Conservation (phyloP, 2,329 filamentous ascomycete species). For the Kalaharituber pfeilii region DNA sequence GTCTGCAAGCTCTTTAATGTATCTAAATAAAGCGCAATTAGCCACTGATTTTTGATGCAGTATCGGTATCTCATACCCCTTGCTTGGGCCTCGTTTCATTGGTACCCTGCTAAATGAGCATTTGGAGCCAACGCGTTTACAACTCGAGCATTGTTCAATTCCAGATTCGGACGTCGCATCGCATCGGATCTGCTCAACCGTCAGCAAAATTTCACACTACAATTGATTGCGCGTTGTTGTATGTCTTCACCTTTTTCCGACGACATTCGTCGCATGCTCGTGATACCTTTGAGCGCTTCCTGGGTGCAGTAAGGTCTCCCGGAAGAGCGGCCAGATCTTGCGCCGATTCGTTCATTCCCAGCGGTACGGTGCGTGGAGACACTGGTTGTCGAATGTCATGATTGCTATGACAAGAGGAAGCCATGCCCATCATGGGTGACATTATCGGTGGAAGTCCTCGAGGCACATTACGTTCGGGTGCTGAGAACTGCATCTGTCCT, state of each 20-base stretch:
- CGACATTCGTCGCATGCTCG: slow-evolving; percentile 79
- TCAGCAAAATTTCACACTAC: not conserved
- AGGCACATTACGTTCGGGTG: slow-evolving; percentile 6
- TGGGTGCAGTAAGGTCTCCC: slow-evolving; percentile 45
- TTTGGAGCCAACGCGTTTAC: slow-evolving; percentile 53
- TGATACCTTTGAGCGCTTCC: slow-evolving; percentile 72
- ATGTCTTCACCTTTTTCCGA: slow-evolving; percentile 49
- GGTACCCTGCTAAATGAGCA: slow-evolving; percentile 78
- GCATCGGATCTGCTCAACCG: slow-evolving; percentile 48
- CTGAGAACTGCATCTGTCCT: not conserved
- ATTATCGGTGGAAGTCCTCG: slow-evolving; percentile 23
- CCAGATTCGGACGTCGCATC: slow-evolving; percentile 61
- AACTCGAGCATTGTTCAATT: slow-evolving; percentile 62
- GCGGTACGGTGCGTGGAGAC: slow-evolving; percentile 25
- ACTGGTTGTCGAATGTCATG: slow-evolving; percentile 25
- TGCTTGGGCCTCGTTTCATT: slow-evolving; percentile 75
- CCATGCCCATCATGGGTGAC: slow-evolving; percentile 14
- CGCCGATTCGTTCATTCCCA: slow-evolving; percentile 29
- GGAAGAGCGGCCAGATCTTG: slow-evolving; percentile 29
- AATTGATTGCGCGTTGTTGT: not conserved
- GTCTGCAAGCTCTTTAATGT: slow-evolving; percentile 83
- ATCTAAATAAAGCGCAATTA: slow-evolving; percentile 32
- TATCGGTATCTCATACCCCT: slow-evolving; percentile 42
- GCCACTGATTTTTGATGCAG: slow-evolving; percentile 1
- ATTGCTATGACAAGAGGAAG: slow-evolving; percentile 13